Base-by-base conservation (phyloP, 2,329 filamentous ascomycete species). In the Whalleya microplaca region DNA sequence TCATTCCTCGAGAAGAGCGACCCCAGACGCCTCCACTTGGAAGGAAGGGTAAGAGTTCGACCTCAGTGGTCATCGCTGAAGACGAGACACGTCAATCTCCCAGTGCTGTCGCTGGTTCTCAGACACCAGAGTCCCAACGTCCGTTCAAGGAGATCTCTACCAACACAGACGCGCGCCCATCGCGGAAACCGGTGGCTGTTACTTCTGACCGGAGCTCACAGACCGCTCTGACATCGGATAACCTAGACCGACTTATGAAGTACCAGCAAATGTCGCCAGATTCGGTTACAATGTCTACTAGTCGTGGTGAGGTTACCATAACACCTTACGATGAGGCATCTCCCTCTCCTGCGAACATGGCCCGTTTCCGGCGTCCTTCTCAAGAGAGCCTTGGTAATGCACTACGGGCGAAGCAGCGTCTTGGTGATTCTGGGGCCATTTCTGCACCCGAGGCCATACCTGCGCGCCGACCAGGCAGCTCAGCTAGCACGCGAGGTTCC, bases 221-320 rank as follows among this genome's bases (percentile, higher is more conserved):
- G 75, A 97, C 93, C 21, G 81, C 88, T 41, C 79, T 97, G 27
- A 96, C 92, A n/a, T 84, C 90, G 0, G 84, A 89, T 48, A 87
- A 89, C 53, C 91, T 96, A 61, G 92, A 96, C 64, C 83, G 85
- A 53, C 80, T 96, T 67, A 75, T 96, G 53, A 82, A 83, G 63
- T 79, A 81, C 51, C 85, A 84, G 64, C 67, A 66, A 21, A 54
- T 67, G 23, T 66, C 69, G 29, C 70, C 67, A 19, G 58, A 63
- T 21, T 59, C 64, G 23, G 66, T 62, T 29, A 56, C 46, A 10
- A 60, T 64, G 27, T 57, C 51, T 10, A 63, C 61, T 20, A 41
- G 46, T 8, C 49, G 55, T 14, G 56, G 55, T 32, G 59, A 60
- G 27, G 61, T 61, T 32, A 62, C 63, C 23, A 52, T 56, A 6